Percentiles rank a stretch among this genome's conserved stretches.
Conservation (phyloP, 371 early-diverging fungal genomes). For the Apophysomyces variabilis region DNA sequence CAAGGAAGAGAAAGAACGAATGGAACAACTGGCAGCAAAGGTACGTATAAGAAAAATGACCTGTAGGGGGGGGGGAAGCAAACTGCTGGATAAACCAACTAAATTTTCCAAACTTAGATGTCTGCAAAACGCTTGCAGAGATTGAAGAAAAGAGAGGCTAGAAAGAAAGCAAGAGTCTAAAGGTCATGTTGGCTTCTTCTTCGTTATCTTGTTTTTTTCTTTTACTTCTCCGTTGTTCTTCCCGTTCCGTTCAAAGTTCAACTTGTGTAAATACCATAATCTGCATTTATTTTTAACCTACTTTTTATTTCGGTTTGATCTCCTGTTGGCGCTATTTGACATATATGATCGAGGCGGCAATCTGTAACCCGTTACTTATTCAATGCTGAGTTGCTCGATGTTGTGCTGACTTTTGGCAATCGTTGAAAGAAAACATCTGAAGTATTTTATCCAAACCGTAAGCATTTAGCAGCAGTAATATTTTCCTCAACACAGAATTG, state of each 20-base stretch:
- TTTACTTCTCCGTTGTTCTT: background rate
- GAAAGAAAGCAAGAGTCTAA: slow-evolving; percentile 40
- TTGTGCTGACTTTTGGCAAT: too few relatives aligned
- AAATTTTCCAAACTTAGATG: slow-evolving; percentile 33
- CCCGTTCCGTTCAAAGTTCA: background rate
- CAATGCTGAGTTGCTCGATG: too few relatives aligned
- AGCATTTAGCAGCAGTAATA: too few relatives aligned
- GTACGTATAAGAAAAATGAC: slow-evolving; percentile 15
- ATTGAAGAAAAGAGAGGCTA: slow-evolving; percentile 52
- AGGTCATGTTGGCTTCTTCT: background rate
- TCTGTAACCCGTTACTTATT: too few relatives aligned
- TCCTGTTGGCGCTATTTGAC: too few relatives aligned
- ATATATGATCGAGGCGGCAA: too few relatives aligned
- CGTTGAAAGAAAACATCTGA: too few relatives aligned
- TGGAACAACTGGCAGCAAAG: slow-evolving; percentile 59
- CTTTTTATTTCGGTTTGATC: too few relatives aligned
- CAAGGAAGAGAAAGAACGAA: slow-evolving; percentile 65
- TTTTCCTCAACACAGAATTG: too few relatives aligned
- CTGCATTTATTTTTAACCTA: too few relatives aligned
- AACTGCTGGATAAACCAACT: background rate
- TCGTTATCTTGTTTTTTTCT: background rate
- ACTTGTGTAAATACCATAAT: slow-evolving; percentile 6
- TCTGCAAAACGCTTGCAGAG: slow-evolving; percentile 55
- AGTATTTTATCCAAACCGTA: too few relatives aligned
- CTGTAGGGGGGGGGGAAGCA: background rate